Conservation (phyloP, 1,284 basidiomycete species). For the Cutaneotrichosporon cavernicola region DNA sequence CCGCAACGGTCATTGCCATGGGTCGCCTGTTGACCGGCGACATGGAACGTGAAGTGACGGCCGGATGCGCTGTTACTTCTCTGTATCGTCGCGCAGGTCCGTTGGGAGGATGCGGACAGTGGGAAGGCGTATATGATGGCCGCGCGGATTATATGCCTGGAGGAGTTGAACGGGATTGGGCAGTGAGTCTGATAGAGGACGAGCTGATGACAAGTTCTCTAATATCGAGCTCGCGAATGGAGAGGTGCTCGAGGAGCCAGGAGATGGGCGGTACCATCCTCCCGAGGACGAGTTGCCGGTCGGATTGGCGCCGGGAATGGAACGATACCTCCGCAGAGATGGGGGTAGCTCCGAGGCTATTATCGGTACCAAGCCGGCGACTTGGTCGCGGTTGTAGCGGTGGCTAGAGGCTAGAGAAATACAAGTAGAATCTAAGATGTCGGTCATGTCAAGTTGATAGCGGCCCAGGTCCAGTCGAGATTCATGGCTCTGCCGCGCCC, state of each 20-base stretch:
- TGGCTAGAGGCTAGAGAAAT: neutral
- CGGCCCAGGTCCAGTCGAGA: neutral
- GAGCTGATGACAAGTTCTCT: constrained; percentile 32
- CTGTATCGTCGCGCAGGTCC: constrained; percentile 37
- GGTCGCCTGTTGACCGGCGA: constrained; percentile 40
- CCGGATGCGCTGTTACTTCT: constrained; percentile 49
- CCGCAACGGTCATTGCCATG: constrained; percentile 54
- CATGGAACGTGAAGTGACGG: constrained; percentile 36
- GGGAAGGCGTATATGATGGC: constrained; percentile 46
- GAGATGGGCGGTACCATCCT: constrained; percentile 32
- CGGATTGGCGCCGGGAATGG: constrained; percentile 47
- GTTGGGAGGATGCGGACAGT: constrained; percentile 38
- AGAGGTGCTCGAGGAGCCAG: constrained; percentile 50
- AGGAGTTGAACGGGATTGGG: constrained; percentile 53
- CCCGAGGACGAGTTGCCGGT: constrained; percentile 42
- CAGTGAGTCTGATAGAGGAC: constrained; percentile 25
- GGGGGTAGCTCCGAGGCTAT: constrained; percentile 1
- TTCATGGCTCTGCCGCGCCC: no score
- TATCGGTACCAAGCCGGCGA: constrained; percentile 8
- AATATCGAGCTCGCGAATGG: constrained; percentile 42
- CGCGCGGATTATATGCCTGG: constrained; percentile 48
- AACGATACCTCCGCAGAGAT: constrained; percentile 32
- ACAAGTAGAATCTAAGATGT: neutral
- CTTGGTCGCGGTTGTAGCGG: constrained; percentile 9
- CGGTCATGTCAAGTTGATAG: neutral